Base-by-base conservation (phyloP, 2,329 filamentous ascomycete species). In the Alternaria sp. region DNA sequence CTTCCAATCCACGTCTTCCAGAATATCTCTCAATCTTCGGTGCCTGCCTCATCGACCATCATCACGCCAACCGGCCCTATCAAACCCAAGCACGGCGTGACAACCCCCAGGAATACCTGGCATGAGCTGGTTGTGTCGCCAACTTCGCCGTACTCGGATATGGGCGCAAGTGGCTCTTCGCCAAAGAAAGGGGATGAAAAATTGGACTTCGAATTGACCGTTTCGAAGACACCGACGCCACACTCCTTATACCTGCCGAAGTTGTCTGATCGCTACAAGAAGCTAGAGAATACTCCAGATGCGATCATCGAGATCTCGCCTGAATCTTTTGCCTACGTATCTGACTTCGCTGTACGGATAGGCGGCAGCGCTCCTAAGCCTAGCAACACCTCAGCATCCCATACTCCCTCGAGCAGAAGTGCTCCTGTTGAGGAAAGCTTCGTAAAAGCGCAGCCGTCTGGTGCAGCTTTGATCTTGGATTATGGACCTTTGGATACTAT, bases 1-100 rank as follows among this genome's bases (percentile, higher is more conserved):
- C 89, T 99, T 1, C 96, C 96, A 32, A 97, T 99, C 71, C 94
- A 99, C 79, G 90, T 93, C 64, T 99, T 99, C 78, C 91, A 98
- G 79, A 91, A 92, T 13, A 86, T 95, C 54, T 79, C 85, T 2
- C 47, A 82, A 83, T 67, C 76, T 66, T 66, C 68, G 67, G 59
- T 78, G 59, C 69, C 74, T 57, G 81, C 71, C 65, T 79, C 67
- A 66, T 77, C 85, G 40, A 75, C 81, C 6, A 78, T 80, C 69
- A 73, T 85, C n/a, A 82, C 82, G 40, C 84, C 85, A 3, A 85
- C 84, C 25, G 83, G 84, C 1, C 83, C 81, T 59, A 79, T 83
- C 53, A 83, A 78, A 50, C 77, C 84, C 26, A 77, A 76, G 60
- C 80, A 77, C 57, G 71, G 72, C 30, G 68, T 80, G 63, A 72